Conservation (phyloP, 345 rosid species). For the Dipteronia sinensis region DNA sequence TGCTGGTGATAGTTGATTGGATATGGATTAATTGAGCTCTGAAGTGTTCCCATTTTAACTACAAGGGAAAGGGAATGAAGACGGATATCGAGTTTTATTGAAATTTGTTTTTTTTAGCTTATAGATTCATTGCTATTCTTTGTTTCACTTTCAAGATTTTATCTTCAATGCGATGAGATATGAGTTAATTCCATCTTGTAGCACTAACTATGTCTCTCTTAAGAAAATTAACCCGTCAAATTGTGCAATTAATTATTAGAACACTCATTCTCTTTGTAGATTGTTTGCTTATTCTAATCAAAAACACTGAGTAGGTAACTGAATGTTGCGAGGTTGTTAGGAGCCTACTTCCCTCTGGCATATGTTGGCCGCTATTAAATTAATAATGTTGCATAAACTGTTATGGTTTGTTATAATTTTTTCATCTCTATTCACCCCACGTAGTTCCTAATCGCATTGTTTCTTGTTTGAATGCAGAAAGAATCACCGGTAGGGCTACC, state of each 20-base stretch:
- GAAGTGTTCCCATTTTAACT: no score
- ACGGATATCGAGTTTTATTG: not conserved
- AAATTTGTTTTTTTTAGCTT: not conserved
- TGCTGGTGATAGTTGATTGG: not conserved
- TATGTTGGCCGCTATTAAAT: not conserved
- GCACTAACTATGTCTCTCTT: no score
- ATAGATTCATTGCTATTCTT: not conserved
- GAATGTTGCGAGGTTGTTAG: not conserved
- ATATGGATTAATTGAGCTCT: not conserved
- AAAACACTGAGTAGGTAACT: not conserved
- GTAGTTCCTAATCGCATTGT: not conserved
- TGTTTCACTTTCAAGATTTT: not conserved
- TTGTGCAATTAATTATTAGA: not conserved
- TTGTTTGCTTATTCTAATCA: not conserved
- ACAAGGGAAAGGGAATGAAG: no score
- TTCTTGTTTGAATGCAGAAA: slow-evolving; percentile 39
- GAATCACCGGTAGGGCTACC: slow-evolving; percentile 53
- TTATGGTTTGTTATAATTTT: not conserved
- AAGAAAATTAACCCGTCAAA: no score
- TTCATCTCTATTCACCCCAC: not conserved
- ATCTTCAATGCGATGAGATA: not conserved
- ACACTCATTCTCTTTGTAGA: not conserved
- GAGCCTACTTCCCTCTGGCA: not conserved
- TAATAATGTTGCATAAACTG: not conserved
- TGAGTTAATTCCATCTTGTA: no score